These are phyloP conservation scores for Penicillium sp. DNA, from an alignment of 2,329 filamentous ascomycete species.

Conservation along the genomic window DNA sequence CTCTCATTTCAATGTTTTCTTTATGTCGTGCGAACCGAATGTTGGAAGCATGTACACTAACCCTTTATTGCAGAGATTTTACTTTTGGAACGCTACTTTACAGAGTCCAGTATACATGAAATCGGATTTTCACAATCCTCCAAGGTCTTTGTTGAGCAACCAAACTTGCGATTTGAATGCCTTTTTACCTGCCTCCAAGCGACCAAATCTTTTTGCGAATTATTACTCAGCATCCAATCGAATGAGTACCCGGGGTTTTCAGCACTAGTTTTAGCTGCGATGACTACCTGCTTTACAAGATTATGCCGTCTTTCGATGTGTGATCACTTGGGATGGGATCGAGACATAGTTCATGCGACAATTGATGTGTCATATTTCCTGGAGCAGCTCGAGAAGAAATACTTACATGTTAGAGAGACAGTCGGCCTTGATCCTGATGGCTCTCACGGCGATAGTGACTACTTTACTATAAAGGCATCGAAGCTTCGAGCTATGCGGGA, in stretches of 20 bases:
- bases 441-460: neutral
- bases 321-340: neutral
- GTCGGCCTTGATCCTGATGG: conserved; percentile 1
- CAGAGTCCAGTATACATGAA: conserved; percentile 3
- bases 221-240: neutral
- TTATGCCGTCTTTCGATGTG: conserved; percentile 1
- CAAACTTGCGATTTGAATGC: neutral
- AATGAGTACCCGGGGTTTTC: neutral
- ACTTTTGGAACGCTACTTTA: conserved; percentile 1
- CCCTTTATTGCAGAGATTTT: neutral
- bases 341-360: neutral
- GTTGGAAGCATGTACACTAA: neutral
- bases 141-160: neutral
- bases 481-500: conserved; percentile 3
- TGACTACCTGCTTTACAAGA: neutral
- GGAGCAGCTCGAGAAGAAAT: neutral
- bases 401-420: neutral
- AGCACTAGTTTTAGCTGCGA: neutral
- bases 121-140: conserved; percentile 4
- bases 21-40: neutral
- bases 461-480: conserved; percentile 7
- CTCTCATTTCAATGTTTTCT: neutral
- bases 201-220: neutral
- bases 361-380: neutral
- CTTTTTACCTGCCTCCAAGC: conserved; percentile 1